Base-by-base conservation (phyloP, 1,139 yeast species). In the Kodamaea arcana region DNA sequence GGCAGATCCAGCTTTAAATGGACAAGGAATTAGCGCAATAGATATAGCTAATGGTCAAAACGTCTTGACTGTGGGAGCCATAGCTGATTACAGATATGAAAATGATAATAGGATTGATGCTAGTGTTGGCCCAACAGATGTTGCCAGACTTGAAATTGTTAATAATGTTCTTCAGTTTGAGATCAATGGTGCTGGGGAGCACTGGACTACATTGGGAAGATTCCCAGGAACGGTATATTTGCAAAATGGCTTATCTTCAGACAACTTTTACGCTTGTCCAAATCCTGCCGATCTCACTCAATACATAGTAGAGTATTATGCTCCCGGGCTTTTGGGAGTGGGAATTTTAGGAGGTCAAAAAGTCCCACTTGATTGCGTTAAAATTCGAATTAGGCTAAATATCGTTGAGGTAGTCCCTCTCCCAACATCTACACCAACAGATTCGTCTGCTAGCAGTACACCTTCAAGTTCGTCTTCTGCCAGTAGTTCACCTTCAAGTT, bases 11-110 rank as follows among this genome's bases (percentile, higher is more conserved):
- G 23, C 23, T 8, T 8, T 20, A 20, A 11, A 20, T 11, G 11
- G 11, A 8, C 23, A 20, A 20, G 23, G 23, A 20, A 8, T 20
- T 11, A 20, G 23, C 11, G 11, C 10, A 8, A 20, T 8, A 8
- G 23, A 20, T 8, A 11, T 11, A 8, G 10, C 8, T 8, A 20
- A 20, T 11, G 23, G 23, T 20, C 11, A 8, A 8, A 11, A 20
- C 11, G 8, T 8, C 23, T 20, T 20, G 43, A 3, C 34, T 29
- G 18, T 42, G 40, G 2, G 45, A 59, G 25, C 43, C 44, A 15
- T 42, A 43, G 36, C 54, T 53, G 38, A 54, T 55, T 12, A 55
- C 51, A 16, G 54, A 36, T 14, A 52, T 58, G 30, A n/a, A n/a
- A n/a, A 54, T 39, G 15, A 60, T 37, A n/a, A 46, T 48, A 31